Base-by-base conservation (phyloP, 106 monocot genomes). In the Amphibolis antarctica region DNA sequence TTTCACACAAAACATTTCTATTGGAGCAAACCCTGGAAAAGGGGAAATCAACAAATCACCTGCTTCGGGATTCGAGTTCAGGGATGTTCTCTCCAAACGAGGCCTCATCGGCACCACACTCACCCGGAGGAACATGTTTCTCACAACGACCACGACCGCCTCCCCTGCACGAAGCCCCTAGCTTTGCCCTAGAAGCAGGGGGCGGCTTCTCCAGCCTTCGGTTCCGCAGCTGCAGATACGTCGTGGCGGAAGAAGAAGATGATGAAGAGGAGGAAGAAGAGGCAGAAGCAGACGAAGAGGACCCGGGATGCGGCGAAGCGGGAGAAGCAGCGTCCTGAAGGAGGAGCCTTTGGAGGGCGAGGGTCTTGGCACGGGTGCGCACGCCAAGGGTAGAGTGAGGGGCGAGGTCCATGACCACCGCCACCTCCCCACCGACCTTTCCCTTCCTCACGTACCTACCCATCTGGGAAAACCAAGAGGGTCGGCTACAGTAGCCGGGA, bases 401-500 rank as follows among this genome's bases (percentile, higher is more conserved):
- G 26, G 56, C 14, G 26, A 65, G 5, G 76, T 65, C 73, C 69
- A 84, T 86, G 78, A 85, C 78, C 42, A 83, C 66, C 19, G 80
- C 74, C 11, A 88, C 79, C 75, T 94, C 86, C 1, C 79, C 83
- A 14, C 72, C 58, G 55, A 69, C 23, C 86, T 86, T 89, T 11
- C 70, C 70, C 77, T 92, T 88, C 63, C 77, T 82, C 75, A 92
- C 83, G 86, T 89, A 89, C 63, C 74, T 79, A 2, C 88, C 93
- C 88, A 93, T 93, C 1, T 11, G 4, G 52, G 36, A 36, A 36
- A 36, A 36, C 36, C 36, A 36, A 36, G 36, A 2, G 4, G 7
- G 36, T 2, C 2, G 36, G 36, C 36, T 7, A 7, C 36, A 36
- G 36, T 2, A 36, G 36, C 36, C 36, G 36, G 7, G 36, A 36